phyloP scores from a whole-genome alignment of 352 stramenopile species.

The Phytopythium mirpurense region DNA sequence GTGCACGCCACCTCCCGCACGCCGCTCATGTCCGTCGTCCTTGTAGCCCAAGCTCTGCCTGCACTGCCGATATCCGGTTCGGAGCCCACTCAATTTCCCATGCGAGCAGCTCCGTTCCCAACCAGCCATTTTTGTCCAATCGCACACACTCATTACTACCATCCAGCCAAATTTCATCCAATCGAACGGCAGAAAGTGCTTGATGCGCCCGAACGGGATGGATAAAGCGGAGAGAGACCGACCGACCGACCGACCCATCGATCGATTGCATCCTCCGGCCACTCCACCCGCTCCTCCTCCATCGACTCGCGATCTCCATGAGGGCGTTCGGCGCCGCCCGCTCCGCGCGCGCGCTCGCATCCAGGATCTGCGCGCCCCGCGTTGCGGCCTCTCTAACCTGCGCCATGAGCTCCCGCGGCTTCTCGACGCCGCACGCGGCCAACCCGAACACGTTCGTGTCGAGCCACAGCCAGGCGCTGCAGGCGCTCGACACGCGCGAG shows the following conservation, averaged over 20 bases:
- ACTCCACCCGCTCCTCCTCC: too few relatives aligned
- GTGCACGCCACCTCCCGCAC: conserved; percentile 29
- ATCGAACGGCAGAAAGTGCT: background rate
- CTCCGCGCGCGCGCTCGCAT: conserved; percentile 8
- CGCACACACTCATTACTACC: background rate
- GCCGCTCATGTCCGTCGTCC: conserved; percentile 23
- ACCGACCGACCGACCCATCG: background rate
- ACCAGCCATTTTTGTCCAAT: conserved; percentile 34
- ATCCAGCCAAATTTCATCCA: conserved; percentile 8
- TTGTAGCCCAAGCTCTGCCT: too few relatives aligned
- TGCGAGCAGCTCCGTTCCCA: conserved; percentile 3
- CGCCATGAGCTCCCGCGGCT: conserved; percentile 3
- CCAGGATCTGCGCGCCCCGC: background rate
- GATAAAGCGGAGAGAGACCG: background rate
- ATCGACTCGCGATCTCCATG: conserved; percentile 7
- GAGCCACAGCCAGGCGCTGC: conserved; percentile 61
- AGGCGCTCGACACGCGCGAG: conserved; percentile 46
- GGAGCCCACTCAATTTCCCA: background rate
- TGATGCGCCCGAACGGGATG: background rate
- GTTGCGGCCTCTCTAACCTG: conserved; percentile 1
- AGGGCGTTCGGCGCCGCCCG: conserved; percentile 16
- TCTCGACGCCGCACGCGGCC: conserved; percentile 12
- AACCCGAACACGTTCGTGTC: conserved; percentile 54
- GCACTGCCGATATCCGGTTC: too few relatives aligned
- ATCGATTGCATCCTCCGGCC: background rate